These are phyloP conservation scores for Solanum paucissectum DNA, from an alignment of 257 asterid species.

Conservation along the genomic window DNA sequence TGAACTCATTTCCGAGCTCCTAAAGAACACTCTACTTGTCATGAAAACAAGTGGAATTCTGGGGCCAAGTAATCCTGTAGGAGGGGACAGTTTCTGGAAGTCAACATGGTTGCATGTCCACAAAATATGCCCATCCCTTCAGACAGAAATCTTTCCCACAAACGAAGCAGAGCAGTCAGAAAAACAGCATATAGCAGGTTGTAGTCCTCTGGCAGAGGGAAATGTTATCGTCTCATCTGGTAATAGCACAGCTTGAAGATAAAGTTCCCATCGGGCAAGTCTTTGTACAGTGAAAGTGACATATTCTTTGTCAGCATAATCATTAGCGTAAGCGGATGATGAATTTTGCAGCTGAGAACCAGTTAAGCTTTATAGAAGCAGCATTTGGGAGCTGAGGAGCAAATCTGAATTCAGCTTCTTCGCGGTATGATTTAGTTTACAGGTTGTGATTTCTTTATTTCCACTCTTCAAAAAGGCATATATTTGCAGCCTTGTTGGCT, in stretches of 20 bases:
- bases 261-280: neutral
- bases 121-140: slow-evolving; percentile 57
- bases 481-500: neutral
- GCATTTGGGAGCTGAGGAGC: neutral
- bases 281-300: neutral
- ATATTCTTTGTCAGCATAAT: neutral
- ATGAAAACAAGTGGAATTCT: slow-evolving; percentile 68
- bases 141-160: slow-evolving; percentile 51
- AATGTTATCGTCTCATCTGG: slow-evolving; percentile 37
- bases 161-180: slow-evolving; percentile 51
- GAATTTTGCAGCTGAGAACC: neutral
- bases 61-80: slow-evolving; percentile 44
- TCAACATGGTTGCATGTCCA: slow-evolving; percentile 72
- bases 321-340: neutral
- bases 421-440: neutral
- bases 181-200: slow-evolving; percentile 21
- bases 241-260: slow-evolving; percentile 50
- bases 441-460: neutral
- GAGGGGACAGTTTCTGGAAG: slow-evolving; percentile 66
- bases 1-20: slow-evolving; percentile 76
- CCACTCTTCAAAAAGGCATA: neutral
- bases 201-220: slow-evolving; percentile 21
- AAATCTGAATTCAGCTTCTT: neutral
- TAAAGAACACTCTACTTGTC: slow-evolving; percentile 65
- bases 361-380: neutral